A percentile compares a stretch with the other conserved stretches of the same genome.
These are phyloP conservation scores for Pseudogymnoascus sp. DNA, from an alignment of 2,329 filamentous ascomycete species.

Conservation along the genomic window DNA sequence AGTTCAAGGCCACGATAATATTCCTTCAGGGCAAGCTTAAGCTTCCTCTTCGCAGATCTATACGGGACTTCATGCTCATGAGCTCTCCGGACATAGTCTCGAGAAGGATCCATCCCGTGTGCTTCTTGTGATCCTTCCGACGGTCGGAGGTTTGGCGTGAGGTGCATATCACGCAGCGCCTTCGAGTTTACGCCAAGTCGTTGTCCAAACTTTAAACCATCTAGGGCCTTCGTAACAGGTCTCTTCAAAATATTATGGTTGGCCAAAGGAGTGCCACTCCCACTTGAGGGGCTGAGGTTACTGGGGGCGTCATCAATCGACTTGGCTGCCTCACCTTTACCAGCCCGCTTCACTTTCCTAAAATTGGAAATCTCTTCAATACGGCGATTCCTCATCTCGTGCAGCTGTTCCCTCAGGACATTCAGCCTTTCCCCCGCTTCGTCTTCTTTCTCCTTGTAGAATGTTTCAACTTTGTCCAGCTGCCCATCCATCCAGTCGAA, in stretches of 20 bases:
- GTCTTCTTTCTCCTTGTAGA: conserved; percentile 81
- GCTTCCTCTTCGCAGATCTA: conserved; percentile 77
- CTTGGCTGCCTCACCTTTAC: neutral
- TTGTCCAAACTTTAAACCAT: conserved; percentile 15
- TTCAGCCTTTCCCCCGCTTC: conserved; percentile 68
- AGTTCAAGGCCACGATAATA: conserved; percentile 88
- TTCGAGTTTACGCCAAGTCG: conserved; percentile 51
- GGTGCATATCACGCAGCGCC: conserved; percentile 44
- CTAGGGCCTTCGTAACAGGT: conserved; percentile 19
- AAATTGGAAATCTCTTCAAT: conserved; percentile 53
- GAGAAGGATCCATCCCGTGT: conserved; percentile 24
- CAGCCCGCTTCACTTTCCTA: conserved; percentile 14
- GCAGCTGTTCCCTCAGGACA: conserved; percentile 71
- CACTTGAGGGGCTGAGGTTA: neutral
- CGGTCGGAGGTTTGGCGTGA: conserved; percentile 27
- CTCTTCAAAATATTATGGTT: conserved; percentile 11
- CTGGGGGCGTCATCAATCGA: neutral
- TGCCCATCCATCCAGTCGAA: conserved; percentile 76
- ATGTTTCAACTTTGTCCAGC: conserved; percentile 82
- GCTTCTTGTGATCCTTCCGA: conserved; percentile 31
- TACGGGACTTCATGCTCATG: conserved; percentile 64
- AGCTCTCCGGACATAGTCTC: conserved; percentile 42
- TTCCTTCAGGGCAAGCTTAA: conserved; percentile 85
- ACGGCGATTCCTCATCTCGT: conserved; percentile 83
- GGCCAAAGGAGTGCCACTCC: conserved; percentile 14